phyloP scores from a whole-genome alignment of 495 filamentous ascomycete species.

The Aspergillus sclerotiicarbonarius region DNA sequence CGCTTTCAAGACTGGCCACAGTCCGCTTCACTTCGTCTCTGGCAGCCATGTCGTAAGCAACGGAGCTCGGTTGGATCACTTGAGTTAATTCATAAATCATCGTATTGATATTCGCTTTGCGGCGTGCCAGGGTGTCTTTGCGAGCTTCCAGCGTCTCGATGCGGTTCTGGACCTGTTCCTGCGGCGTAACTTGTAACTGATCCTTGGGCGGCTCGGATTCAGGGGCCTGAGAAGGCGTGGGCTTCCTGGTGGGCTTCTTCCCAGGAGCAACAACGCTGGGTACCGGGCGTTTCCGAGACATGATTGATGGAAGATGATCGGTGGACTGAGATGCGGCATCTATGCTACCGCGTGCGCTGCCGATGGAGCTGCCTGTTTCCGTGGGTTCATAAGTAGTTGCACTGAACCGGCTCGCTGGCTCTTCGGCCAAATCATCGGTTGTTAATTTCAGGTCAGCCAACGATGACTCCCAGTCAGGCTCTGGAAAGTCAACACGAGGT shows the following conservation, averaged over 20 bases:
- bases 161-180: conserved; percentile 56
- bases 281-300: conserved; percentile 49
- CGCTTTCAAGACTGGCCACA: conserved; percentile 64
- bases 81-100: conserved; percentile 71
- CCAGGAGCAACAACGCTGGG: conserved; percentile 41
- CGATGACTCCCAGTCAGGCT: conserved; percentile 20
- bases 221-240: conserved; percentile 51
- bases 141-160: conserved; percentile 66
- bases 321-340: conserved; percentile 35
- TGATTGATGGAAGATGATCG: conserved; percentile 40
- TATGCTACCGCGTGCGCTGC: conserved; percentile 44
- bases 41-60: conserved; percentile 54
- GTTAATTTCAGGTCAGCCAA: conserved; percentile 29
- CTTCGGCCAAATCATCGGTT: conserved; percentile 19
- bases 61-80: conserved; percentile 55
- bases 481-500: conserved; percentile 26
- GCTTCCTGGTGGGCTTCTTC: conserved; percentile 48
- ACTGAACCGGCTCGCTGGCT: conserved; percentile 70
- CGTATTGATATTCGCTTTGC: conserved; percentile 67
- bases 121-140: conserved; percentile 61
- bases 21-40: conserved; percentile 70
- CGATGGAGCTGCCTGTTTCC: conserved; percentile 33
- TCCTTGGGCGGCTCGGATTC: conserved; percentile 51
- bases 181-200: conserved; percentile 56
- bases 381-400: conserved; percentile 67